These are phyloP conservation scores for Pachyrhizus erosus DNA, from an alignment of 306 rosid genomes.

Conservation along the genomic window DNA sequence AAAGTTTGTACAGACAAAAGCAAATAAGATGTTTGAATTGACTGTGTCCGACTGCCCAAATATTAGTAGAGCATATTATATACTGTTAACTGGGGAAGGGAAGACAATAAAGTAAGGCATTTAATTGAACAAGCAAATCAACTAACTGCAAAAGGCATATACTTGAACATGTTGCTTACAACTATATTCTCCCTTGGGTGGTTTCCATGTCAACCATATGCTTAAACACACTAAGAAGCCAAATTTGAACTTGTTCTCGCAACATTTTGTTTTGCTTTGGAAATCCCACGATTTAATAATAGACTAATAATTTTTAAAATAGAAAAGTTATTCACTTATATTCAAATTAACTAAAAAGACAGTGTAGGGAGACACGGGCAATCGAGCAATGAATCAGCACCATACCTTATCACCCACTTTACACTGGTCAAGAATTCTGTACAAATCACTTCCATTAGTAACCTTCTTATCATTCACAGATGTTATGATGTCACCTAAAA, in stretches of 20 bases:
- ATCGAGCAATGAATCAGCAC: background rate
- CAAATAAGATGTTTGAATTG: background rate
- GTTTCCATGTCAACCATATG: background rate
- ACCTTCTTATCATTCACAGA: conserved; percentile 90
- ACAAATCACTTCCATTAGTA: conserved; percentile 89
- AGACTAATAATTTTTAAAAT: background rate
- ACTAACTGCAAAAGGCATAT: too few relatives aligned
- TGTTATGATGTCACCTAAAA: conserved; percentile 95
- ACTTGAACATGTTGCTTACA: too few relatives aligned
- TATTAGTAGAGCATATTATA: background rate
- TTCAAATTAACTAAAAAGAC: background rate
- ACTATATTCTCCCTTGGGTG: too few relatives aligned
- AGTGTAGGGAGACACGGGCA: background rate
- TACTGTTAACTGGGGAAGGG: background rate
- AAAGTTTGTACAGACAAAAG: too few relatives aligned
- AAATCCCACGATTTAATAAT: background rate
- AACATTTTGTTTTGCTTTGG: background rate
- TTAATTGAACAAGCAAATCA: background rate
- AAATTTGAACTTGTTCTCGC: background rate
- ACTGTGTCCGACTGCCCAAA: background rate
- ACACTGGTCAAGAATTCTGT: conserved; percentile 97
- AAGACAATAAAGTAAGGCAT: background rate
- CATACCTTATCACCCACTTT: conserved; percentile 94
- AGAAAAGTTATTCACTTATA: background rate
- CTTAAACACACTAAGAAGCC: background rate